A percentile compares a stretch with the other conserved stretches of the same genome.
phyloP scores from a whole-genome alignment of 1,284 basidiomycete species.

The Lignosus rhinocerotis region DNA sequence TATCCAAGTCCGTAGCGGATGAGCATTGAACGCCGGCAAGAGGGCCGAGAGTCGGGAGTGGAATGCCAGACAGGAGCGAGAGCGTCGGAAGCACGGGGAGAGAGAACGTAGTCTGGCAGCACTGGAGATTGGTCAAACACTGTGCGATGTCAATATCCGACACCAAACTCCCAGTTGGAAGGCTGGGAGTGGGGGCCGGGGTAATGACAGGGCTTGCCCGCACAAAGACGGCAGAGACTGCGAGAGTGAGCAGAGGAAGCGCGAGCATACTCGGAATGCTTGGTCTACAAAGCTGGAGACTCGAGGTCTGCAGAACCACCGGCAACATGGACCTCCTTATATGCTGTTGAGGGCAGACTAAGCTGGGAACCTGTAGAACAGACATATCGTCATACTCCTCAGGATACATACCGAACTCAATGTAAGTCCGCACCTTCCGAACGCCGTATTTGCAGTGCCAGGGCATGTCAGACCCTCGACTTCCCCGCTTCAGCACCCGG shows the following conservation, averaged over 20 bases:
- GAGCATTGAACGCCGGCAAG: constrained; percentile 12
- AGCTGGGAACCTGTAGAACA: neutral
- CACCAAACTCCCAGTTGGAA: constrained; percentile 46
- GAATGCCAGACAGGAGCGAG: constrained; percentile 1
- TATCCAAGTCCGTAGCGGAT: constrained; percentile 2
- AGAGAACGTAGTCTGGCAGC: constrained; percentile 15
- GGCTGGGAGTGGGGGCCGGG: neutral
- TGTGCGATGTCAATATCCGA: constrained; percentile 64
- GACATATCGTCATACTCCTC: neutral
- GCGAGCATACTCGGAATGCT: neutral
- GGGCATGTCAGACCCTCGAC: too few species aligned
- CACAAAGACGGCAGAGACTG: neutral
- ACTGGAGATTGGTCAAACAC: constrained; percentile 13
- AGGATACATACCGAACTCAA: neutral
- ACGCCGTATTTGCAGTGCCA: neutral
- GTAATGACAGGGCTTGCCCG: constrained; percentile 14
- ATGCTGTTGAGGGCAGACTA: neutral
- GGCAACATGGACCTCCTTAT: neutral
- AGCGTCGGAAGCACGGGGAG: constrained; percentile 7
- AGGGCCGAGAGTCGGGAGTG: constrained; percentile 20
- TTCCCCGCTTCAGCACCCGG: neutral
- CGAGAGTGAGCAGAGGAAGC: neutral
- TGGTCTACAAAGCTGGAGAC: neutral
- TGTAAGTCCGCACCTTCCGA: neutral
- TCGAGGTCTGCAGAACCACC: neutral